Evolutionary conservation across 202 grass and related monocot genomes (phyloP).

Genomic region (Setaria italica): DNA sequence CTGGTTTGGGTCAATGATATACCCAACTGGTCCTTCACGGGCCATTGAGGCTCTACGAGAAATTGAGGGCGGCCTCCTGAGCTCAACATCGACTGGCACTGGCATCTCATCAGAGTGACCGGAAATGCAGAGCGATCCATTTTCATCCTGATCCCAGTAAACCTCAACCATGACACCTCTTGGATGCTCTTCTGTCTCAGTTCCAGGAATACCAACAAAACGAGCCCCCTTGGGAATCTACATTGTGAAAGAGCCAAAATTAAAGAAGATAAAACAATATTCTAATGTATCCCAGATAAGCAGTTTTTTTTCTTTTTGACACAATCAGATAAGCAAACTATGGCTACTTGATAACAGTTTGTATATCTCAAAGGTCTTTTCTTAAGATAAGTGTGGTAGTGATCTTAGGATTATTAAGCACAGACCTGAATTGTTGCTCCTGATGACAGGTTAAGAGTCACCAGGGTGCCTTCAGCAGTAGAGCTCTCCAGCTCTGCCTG

Average conservation of each 20-base stretch:
- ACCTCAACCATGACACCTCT: constrained; percentile 96
- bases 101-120: constrained; percentile 74
- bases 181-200: constrained; percentile 74
- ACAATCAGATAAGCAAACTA: constrained; percentile 6
- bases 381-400: neutral
- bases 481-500: constrained; percentile 89
- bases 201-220: constrained; percentile 92
- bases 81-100: constrained; percentile 62
- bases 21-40: constrained; percentile 52
- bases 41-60: constrained; percentile 54
- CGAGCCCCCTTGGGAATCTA: constrained; percentile 92
- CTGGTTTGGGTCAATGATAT: constrained; percentile 67
- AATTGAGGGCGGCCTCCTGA: constrained; percentile 49
- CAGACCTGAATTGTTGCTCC: constrained; percentile 88
- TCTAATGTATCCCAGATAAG: neutral
- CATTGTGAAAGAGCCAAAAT: constrained; percentile 7
- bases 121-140: constrained; percentile 80
- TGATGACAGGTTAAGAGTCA: constrained; percentile 74
- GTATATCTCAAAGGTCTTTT: neutral
- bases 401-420: constrained; percentile 13
- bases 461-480: constrained; percentile 75
- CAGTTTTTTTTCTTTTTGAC: neutral
- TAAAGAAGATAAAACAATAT: constrained; percentile 24
- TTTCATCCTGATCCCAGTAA: constrained; percentile 87
- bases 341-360: constrained; percentile 3